These are phyloP conservation scores for Candida gigantensis DNA, from an alignment of 1,139 yeast species.

Conservation along the genomic window DNA sequence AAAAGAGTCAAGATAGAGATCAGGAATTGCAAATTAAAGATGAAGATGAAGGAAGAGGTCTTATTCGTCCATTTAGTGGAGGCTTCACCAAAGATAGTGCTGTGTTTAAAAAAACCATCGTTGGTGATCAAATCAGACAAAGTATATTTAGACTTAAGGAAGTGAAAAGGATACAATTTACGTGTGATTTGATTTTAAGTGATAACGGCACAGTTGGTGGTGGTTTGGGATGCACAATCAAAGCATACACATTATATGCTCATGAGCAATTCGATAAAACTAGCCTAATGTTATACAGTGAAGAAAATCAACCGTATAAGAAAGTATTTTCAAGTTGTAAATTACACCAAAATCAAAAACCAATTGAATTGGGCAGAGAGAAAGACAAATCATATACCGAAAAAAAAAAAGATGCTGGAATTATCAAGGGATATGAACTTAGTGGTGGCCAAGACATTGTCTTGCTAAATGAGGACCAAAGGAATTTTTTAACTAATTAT, in stretches of 20 bases:
- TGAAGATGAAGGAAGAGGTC: slow-evolving; percentile 9
- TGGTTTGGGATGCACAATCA: slow-evolving; percentile 60
- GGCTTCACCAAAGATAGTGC: slow-evolving; percentile 14
- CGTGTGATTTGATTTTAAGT: slow-evolving; percentile 52
- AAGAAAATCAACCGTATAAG: slow-evolving; percentile 35
- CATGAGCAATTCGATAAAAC: slow-evolving; percentile 49
- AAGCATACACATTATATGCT: slow-evolving; percentile 67
- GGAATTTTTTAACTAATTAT: slow-evolving; percentile 32
- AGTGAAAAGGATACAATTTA: slow-evolving; percentile 61
- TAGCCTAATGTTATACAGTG: slow-evolving; percentile 45
- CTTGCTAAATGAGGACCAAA: slow-evolving; percentile 27
- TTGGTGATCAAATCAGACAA: slow-evolving; percentile 26
- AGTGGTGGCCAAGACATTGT: slow-evolving; percentile 29
- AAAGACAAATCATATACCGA: slow-evolving; percentile 24
- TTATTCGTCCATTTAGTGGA: slow-evolving; percentile 11
- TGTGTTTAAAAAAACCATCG: slow-evolving; percentile 13
- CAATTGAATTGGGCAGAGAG: slow-evolving; percentile 18
- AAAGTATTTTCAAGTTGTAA: slow-evolving; percentile 54
- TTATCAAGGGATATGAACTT: slow-evolving; percentile 29
- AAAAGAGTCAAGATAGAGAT: slow-evolving; percentile 14
- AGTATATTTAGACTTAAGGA: slow-evolving; percentile 58
- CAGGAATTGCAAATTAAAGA: slow-evolving; percentile 13
- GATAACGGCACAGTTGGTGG: slow-evolving; percentile 46
- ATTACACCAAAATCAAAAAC: slow-evolving; percentile 20
- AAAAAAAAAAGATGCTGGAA: slow-evolving; percentile 43